Percentiles rank a stretch among this genome's conserved stretches.
phyloP scores from a whole-genome alignment of 257 asterid species.

The Linderniella brevidens region DNA sequence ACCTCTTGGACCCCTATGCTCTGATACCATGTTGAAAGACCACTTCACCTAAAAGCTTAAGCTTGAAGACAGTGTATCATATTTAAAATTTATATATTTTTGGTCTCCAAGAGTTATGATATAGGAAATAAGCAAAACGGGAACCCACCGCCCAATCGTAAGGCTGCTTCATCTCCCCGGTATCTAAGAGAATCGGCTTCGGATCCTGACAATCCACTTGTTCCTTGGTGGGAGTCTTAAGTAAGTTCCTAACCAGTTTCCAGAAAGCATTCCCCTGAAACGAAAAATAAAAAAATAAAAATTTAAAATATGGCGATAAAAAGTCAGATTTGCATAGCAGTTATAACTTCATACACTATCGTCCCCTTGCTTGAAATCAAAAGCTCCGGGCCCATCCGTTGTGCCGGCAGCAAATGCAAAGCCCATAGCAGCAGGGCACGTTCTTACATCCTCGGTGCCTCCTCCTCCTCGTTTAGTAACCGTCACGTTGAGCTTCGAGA shows the following conservation, averaged over 20 bases:
- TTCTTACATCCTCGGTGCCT: slow-evolving; percentile 37
- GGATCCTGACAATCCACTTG: slow-evolving; percentile 79
- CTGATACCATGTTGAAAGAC: too few relatives aligned
- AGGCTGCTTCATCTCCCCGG: slow-evolving; percentile 92
- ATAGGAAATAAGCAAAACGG: too few relatives aligned
- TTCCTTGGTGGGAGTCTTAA: slow-evolving; percentile 56
- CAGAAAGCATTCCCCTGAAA: slow-evolving; percentile 87
- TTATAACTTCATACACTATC: slow-evolving; percentile 29
- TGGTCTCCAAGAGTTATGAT: too few relatives aligned
- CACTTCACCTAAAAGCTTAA: too few relatives aligned
- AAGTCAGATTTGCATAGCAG: neutral
- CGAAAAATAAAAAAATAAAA: slow-evolving; percentile 3
- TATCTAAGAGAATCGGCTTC: slow-evolving; percentile 91
- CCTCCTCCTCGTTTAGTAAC: slow-evolving; percentile 32
- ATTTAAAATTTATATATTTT: too few relatives aligned
- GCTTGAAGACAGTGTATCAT: too few relatives aligned
- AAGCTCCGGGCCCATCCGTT: slow-evolving; percentile 99
- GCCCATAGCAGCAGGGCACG: slow-evolving; percentile 99
- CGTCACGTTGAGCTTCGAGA: slow-evolving; percentile 64
- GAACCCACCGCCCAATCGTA: slow-evolving; percentile 97
- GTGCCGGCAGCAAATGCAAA: slow-evolving; percentile 99
- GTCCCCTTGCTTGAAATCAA: slow-evolving; percentile 97
- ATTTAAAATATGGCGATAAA: slow-evolving; percentile 4
- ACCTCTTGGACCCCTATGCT: too few relatives aligned
- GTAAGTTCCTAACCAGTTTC: slow-evolving; percentile 75